These are phyloP conservation scores for Exutisphaerella laricina DNA, from an alignment of 2,329 filamentous ascomycete species.

Conservation along the genomic window DNA sequence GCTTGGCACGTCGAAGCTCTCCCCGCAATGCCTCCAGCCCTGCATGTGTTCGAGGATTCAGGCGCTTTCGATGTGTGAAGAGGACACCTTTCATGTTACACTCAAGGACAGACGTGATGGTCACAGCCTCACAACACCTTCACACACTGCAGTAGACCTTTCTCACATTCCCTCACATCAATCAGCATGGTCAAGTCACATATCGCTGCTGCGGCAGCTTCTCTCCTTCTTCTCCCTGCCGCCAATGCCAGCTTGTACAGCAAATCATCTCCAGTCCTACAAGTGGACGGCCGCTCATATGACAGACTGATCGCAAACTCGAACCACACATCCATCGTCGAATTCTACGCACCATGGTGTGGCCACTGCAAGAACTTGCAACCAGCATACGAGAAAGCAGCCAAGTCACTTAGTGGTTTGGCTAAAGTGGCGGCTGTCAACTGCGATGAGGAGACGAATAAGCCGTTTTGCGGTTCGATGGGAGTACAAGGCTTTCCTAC, in stretches of 20 bases:
- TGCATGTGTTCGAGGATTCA: no score
- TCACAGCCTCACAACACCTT: background rate
- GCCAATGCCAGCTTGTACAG: conserved; percentile 71
- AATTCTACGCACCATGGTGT: conserved; percentile 96
- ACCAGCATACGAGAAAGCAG: conserved; percentile 90
- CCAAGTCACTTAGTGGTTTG: conserved; percentile 79
- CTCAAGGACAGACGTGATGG: background rate
- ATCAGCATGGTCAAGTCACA: conserved; percentile 20
- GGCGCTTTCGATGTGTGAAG: conserved; percentile 3
- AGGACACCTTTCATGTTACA: conserved; percentile 19
- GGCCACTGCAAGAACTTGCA: conserved; percentile 96
- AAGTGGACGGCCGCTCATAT: conserved; percentile 73
- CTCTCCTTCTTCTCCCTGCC: conserved; percentile 61
- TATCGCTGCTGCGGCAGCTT: conserved; percentile 51
- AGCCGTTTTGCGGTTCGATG: conserved; percentile 75
- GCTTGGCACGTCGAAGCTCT: no score
- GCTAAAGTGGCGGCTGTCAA: conserved; percentile 93
- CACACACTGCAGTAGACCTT: background rate
- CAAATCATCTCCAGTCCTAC: conserved; percentile 80
- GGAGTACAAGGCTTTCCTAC: conserved; percentile 93
- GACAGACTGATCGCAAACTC: conserved; percentile 77
- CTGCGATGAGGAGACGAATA: conserved; percentile 92
- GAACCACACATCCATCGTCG: conserved; percentile 62
- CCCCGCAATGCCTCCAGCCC: no score
- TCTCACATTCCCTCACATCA: conserved; percentile 1